Conservation (phyloP, 2,329 filamentous ascomycete species). For the Cladosporium sp. region DNA sequence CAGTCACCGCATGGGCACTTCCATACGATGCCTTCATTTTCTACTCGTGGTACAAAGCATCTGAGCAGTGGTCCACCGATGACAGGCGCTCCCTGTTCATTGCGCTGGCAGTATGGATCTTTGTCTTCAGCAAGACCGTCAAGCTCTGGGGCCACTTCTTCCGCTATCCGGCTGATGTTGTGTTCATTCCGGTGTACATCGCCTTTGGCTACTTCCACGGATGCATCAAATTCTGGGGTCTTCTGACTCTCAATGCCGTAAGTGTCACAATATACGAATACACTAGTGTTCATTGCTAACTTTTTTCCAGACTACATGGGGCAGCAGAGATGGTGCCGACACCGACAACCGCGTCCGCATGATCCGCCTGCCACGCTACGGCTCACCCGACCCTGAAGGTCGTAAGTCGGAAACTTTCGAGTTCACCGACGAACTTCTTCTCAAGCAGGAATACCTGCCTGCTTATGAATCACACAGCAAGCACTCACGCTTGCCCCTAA, state of each 20-base stretch:
- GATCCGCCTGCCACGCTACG: constrained; percentile 39
- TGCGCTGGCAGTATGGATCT: constrained; percentile 66
- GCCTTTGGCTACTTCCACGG: constrained; percentile 91
- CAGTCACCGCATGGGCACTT: constrained; percentile 83
- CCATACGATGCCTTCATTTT: constrained; percentile 71
- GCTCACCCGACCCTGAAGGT: constrained; percentile 25
- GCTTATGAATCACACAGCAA: constrained; percentile 27
- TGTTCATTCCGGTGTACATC: constrained; percentile 79
- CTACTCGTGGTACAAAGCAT: constrained; percentile 65
- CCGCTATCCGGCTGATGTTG: constrained; percentile 74
- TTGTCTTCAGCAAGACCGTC: constrained; percentile 80
- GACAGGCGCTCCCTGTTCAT: constrained; percentile 48
- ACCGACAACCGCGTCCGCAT: constrained; percentile 72
- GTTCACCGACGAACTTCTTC: constrained; percentile 15
- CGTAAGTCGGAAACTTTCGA: constrained; percentile 32
- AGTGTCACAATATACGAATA: constrained; percentile 31
- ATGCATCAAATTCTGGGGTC: constrained; percentile 83
- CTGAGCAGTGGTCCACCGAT: constrained; percentile 39
- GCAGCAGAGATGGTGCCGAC: constrained; percentile 87
- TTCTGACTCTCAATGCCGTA: constrained; percentile 68
- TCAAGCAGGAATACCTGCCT: constrained; percentile 25
- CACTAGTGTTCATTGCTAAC: background rate
- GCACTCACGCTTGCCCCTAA: constrained; percentile 16
- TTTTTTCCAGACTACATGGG: constrained; percentile 79
- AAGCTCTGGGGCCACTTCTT: constrained; percentile 85